Conservation (phyloP, 2,329 filamentous ascomycete genomes). For the Xylariomycetidae sp. region DNA sequence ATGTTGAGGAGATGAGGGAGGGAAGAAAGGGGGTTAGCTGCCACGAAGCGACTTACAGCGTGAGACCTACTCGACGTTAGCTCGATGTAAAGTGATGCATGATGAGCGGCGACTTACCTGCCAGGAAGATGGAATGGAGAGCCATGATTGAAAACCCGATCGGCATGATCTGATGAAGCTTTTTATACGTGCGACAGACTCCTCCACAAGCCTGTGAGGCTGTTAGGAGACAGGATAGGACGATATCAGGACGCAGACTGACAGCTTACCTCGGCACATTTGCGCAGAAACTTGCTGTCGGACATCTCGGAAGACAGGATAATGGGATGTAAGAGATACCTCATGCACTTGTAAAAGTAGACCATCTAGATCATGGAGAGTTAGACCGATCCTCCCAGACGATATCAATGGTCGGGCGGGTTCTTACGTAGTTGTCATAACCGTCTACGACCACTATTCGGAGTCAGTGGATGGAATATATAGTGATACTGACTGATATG, state of each 20-base stretch:
- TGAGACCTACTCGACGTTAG: no score
- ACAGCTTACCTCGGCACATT: no score
- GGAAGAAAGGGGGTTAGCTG: neutral
- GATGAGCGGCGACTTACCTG: constrained; percentile 8
- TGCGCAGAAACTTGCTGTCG: constrained; percentile 11
- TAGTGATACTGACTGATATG: no score
- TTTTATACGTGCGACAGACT: constrained; percentile 24
- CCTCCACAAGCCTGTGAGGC: constrained; percentile 26
- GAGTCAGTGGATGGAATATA: no score
- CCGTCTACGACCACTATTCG: constrained; percentile 14
- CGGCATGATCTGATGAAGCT: constrained; percentile 22
- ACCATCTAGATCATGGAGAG: constrained; percentile 18
- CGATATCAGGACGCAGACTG: no score
- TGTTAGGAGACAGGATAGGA: no score
- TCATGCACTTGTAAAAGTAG: constrained; percentile 20
- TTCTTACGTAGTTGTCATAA: constrained; percentile 17
- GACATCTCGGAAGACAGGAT: constrained; percentile 10
- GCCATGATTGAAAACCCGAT: constrained; percentile 25
- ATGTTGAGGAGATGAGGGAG: neutral
- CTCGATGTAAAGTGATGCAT: neutral
- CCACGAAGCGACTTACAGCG: no score
- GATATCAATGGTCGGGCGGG: neutral
- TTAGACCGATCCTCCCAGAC: neutral
- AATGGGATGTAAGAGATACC: constrained; percentile 18
- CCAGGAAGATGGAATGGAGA: constrained; percentile 23